Evolutionary conservation across 768 basidiomycete genomes (phyloP), one percentile per base, ranked within the genome.

Genomic region (Leccinum olivaceopallidum): DNA sequence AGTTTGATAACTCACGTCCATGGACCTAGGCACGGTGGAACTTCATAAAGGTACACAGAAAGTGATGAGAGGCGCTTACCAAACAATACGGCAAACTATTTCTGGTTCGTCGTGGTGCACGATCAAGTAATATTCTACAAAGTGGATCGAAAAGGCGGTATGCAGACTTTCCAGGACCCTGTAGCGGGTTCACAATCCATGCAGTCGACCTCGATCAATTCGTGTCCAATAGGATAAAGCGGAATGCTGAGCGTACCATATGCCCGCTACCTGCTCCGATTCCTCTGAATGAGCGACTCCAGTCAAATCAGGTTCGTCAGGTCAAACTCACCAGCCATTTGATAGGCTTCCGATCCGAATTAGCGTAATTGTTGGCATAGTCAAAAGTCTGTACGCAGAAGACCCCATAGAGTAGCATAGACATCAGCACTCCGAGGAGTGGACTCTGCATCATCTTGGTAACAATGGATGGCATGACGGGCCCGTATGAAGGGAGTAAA

Each of bases 351-450:
- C 28, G 55, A 39, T 67, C 66, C 5, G 60, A 53, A 10, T 39
- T n/a, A 5, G 36, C 34, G 14, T 64, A 64, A 10, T 58, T 55
- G 3, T 13, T 48, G 24, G 52, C 55, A 37, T 67, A 67, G 36
- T 47, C 53, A 42, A 67, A 67, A 4, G 56, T 60, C 36, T 67
- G 66, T 59, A 64, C 52, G 56, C 66, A 67, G 34, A 67, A 54
- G 14, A 66, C 55, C 6, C 66, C 59, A 7, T 65, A 65, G 6
- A 65, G 54, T 14, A 57, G 9, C 55, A 61, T 55, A 3, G 60
- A 61, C 4, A 55, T 53, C 1, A 67, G 57, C 2, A 62, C 58
- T 30, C 66, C 66, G 16, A 54, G 55, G 4, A 67, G 36, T 16
- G 62, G 63, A 4, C 65, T 57, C 48, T 63, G 65, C 59, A 63